Base-by-base conservation (phyloP, 1,139 yeast species). In the Debaryomyces psychrophilus region DNA sequence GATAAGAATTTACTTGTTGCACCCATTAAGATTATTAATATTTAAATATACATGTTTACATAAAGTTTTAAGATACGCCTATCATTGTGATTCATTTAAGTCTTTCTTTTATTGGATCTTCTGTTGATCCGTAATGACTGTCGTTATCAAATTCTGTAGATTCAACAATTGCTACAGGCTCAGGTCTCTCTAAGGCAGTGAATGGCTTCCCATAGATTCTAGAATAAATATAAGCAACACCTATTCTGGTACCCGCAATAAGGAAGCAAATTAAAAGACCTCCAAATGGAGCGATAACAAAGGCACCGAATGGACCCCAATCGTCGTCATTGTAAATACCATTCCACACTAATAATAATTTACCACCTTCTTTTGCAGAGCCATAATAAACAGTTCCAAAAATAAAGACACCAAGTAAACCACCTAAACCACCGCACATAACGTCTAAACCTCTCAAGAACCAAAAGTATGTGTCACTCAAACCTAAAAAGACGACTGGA, bases 301-400 rank as follows among this genome's bases (percentile, higher is more conserved):
- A 90, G 1, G 97, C 97, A 26, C 96, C 97, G 68, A 90, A 92
- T 0, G 96, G 83, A 58, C 95, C 89, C 97, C 97, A 92, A 63
- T 92, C 97, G 46, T 78, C 81, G 11, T 79, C 68, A 50, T 78
- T 73, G 62, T 92, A 92, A 34, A 92, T 69, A 44, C 97, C 97
- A 54, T 89, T 82, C 81, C 87, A 81, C 41, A 87, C 68, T 49
- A 90, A 75, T 36, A 79, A 58, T 41, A 90, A 73, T 52, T 77
- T 77, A n/a, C 87, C 97, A 55, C 97, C 98, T 50, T 84, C 86
- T 48, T 69, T 64, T 6, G 96, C 93, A 58, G 71, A 68, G 36
- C 73, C 77, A 60, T 85, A 90, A 69, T 90, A 92, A 43, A 88
- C 77, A 2, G 90, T 73, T 39, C 98, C 98, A 64, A 84, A 90